Conservation (phyloP, 2,329 filamentous ascomycete species). For the Xylaria multiplex region DNA sequence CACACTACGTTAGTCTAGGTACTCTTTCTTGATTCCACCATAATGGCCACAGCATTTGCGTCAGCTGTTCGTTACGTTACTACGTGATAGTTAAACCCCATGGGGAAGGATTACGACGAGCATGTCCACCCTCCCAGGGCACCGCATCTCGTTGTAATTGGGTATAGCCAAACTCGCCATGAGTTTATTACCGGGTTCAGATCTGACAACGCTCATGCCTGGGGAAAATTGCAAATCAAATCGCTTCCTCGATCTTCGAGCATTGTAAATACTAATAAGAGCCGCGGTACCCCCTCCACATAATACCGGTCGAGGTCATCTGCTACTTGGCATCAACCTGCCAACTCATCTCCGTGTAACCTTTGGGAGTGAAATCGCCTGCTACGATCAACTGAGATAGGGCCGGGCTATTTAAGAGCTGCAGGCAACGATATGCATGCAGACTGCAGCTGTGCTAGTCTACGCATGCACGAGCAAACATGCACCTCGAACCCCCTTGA, state of each 20-base stretch:
- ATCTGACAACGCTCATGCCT: conserved; percentile 13
- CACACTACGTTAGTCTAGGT: conserved; percentile 11
- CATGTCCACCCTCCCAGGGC: conserved; percentile 15
- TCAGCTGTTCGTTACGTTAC: conserved; percentile 21
- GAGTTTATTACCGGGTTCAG: conserved; percentile 20
- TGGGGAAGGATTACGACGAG: conserved; percentile 26
- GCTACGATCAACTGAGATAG: conserved; percentile 34
- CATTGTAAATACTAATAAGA: conserved; percentile 15
- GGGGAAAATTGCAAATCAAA: conserved; percentile 12
- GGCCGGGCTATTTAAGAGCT: conserved; percentile 36
- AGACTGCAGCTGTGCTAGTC: conserved; percentile 35
- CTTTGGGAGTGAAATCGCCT: conserved; percentile 23
- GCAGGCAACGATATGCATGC: conserved; percentile 37
- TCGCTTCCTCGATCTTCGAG: conserved; percentile 2
- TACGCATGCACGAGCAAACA: conserved; percentile 31
- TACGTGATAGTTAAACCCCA: conserved; percentile 22
- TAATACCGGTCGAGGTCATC: conserved; percentile 34
- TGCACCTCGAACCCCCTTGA: conserved; percentile 24
- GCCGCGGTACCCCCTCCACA: conserved; percentile 21
- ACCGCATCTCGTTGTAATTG: conserved; percentile 13
- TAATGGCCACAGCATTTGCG: conserved; percentile 10
- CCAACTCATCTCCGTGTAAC: conserved; percentile 34
- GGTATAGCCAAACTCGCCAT: conserved; percentile 24
- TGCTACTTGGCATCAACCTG: conserved; percentile 31
- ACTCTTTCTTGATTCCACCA: conserved; percentile 11